Evolutionary conservation across 805 yeast species (phyloP).

Genomic region (Phaffomyces opuntiae): DNA sequence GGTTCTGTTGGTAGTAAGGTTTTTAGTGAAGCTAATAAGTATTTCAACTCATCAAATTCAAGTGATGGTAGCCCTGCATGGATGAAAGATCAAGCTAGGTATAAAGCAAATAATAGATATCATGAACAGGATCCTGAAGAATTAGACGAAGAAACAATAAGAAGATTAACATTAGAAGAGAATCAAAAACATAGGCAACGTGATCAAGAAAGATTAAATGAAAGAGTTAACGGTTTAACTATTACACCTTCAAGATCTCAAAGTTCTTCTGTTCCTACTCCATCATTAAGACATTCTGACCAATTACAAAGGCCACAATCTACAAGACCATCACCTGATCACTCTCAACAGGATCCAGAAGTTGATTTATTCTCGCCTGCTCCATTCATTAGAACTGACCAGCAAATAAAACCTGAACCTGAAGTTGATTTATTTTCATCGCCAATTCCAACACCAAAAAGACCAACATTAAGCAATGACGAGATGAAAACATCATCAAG

Average conservation of each 20-base stretch:
- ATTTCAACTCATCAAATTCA: constrained; percentile 14
- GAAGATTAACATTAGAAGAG: constrained; percentile 8
- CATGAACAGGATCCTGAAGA: constrained; percentile 41
- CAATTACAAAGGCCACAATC: constrained; percentile 10
- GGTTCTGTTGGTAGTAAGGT: constrained; percentile 19
- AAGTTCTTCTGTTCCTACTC: constrained; percentile 5
- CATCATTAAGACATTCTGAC: neutral
- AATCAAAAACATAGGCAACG: constrained; percentile 1
- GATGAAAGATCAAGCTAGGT: constrained; percentile 56
- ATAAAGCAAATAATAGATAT: constrained; percentile 30
- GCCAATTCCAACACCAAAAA: constrained; percentile 2
- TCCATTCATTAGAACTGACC: constrained; percentile 3
- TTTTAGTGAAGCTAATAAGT: constrained; percentile 25
- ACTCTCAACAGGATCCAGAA: constrained; percentile 5
- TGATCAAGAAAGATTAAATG: constrained; percentile 3
- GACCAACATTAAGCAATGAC: constrained; percentile 3
- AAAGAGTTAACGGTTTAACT: neutral
- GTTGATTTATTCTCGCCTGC: constrained; percentile 16
- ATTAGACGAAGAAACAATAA: constrained; percentile 26
- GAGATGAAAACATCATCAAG: constrained; percentile 22
- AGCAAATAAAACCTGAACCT: neutral
- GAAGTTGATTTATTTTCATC: constrained; percentile 12
- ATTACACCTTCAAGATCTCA: constrained; percentile 1
- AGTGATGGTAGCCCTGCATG: constrained; percentile 54
- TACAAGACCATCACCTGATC: neutral